Evolutionary conservation across 2,329 filamentous ascomycete species (phyloP), one percentile per base, ranked within the genome.

Genomic region (Fusarium albidum): DNA sequence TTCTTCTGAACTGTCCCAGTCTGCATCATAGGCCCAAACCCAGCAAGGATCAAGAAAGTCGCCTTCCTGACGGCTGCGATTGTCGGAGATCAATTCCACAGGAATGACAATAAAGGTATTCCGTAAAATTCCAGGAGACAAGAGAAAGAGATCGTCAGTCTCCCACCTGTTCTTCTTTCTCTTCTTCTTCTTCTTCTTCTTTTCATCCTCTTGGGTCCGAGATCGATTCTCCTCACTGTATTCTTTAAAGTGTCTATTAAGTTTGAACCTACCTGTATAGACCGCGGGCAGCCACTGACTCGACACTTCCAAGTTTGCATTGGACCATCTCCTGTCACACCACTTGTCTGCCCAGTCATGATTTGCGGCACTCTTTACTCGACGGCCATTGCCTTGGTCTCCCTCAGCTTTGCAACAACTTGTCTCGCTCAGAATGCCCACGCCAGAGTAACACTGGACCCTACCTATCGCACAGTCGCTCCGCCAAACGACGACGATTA

Each of bases 11-110:
- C 52, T 13, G 4, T 60, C 52, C 60, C 60, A 64, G 26, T 61
- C 45, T 27, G 59, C 51, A 10, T 64, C 59, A n/a, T 62, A n/a
- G n/a, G 63, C 61, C 63, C 59, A 65, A 41, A 61, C 56, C 59
- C 57, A 61, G 26, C 6, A 61, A 11, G 53, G 45, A 34, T 46
- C 33, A 15, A 28, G 14, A 18, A 12, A 0, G 0, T 40, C 33
- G 14, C 1, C 0, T 9, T 49, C 32, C 2, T 35, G 13, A 14
- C 10, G 12, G 3, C 31, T 49, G 10, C 28, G 28, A 31, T 58
- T 54, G 15, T 33, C 32, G 21, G 42, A 33, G 18, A 59, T 28
- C 1, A 56, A 48, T 41, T 58, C 55, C 2, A 53, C 10, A 2
- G 49, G 55, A 17, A 58, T 57, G 3, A 58, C 44, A 3, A 65